These are phyloP conservation scores for Penicillium sp. DNA, from an alignment of 2,329 filamentous ascomycete genomes.

Conservation along the genomic window DNA sequence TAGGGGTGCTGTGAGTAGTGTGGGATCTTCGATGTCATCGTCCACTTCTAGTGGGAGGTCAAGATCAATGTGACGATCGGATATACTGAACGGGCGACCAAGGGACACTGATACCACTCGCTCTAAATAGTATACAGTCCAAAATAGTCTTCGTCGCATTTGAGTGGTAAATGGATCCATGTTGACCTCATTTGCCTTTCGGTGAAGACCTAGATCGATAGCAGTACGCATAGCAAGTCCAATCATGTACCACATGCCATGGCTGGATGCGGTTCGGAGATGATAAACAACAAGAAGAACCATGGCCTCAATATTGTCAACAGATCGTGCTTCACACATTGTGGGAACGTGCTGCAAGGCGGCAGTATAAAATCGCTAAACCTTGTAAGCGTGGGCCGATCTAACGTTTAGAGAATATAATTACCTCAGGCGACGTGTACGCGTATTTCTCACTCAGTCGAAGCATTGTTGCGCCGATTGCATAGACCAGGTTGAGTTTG, in stretches of 20 bases:
- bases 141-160: slow-evolving; percentile 50
- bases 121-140: slow-evolving; percentile 53
- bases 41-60: slow-evolving; percentile 48
- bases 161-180: slow-evolving; percentile 45
- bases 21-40: slow-evolving; percentile 42
- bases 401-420: not conserved
- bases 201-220: slow-evolving; percentile 53
- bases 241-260: slow-evolving; percentile 56
- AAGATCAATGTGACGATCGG: slow-evolving; percentile 53
- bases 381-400: not conserved
- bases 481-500: slow-evolving; percentile 54
- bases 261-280: slow-evolving; percentile 50
- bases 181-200: slow-evolving; percentile 46
- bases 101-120: slow-evolving; percentile 52
- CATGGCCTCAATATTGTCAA: slow-evolving; percentile 55
- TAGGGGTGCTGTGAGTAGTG: slow-evolving; percentile 31
- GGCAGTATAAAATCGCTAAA: slow-evolving; percentile 49
- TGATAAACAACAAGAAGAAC: slow-evolving; percentile 53
- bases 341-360: slow-evolving; percentile 51
- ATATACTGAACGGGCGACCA: slow-evolving; percentile 51
- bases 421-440: slow-evolving; percentile 45
- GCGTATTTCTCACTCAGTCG: slow-evolving; percentile 49
- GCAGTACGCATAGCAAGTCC: slow-evolving; percentile 54
- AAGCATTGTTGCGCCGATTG: slow-evolving; percentile 51
- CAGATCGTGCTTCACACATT: slow-evolving; percentile 49